These are phyloP conservation scores for Atkinsonella hypoxylon DNA, from an alignment of 2,329 filamentous ascomycete genomes.

Conservation along the genomic window DNA sequence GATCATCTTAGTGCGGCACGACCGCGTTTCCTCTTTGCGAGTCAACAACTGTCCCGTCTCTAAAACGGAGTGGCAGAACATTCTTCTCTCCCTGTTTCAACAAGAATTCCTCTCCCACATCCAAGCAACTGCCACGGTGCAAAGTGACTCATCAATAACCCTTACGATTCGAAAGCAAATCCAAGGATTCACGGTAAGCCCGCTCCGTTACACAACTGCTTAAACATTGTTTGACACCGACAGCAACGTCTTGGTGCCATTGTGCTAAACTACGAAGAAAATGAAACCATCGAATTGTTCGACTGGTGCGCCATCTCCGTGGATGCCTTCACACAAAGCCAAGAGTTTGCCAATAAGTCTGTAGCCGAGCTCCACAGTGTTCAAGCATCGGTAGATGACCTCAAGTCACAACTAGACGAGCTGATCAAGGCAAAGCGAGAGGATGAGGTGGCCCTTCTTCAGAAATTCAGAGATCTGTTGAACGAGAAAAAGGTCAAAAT, in stretches of 20 bases:
- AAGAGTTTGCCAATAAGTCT: constrained; percentile 29
- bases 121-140: constrained; percentile 47
- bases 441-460: constrained; percentile 53
- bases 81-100: constrained; percentile 46
- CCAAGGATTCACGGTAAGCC: constrained; percentile 53
- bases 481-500: constrained; percentile 78
- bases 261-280: constrained; percentile 39
- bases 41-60: constrained; percentile 41
- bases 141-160: constrained; percentile 37
- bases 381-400: constrained; percentile 42
- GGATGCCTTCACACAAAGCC: constrained; percentile 32
- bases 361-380: constrained; percentile 33
- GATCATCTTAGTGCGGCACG: constrained; percentile 39
- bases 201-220: constrained; percentile 6
- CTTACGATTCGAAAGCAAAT: constrained; percentile 55
- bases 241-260: constrained; percentile 61
- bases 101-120: constrained; percentile 39
- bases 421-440: constrained; percentile 53
- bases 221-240: constrained; percentile 7
- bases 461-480: constrained; percentile 57
- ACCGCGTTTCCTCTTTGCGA: constrained; percentile 38
- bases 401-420: constrained; percentile 53
- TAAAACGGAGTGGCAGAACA: constrained; percentile 53
- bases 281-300: constrained; percentile 51
- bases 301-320: constrained; percentile 57